Evolutionary conservation across 768 basidiomycete genomes (phyloP), one percentile per base, ranked within the genome.

Genomic region (Leccinum ochraceum): DNA sequence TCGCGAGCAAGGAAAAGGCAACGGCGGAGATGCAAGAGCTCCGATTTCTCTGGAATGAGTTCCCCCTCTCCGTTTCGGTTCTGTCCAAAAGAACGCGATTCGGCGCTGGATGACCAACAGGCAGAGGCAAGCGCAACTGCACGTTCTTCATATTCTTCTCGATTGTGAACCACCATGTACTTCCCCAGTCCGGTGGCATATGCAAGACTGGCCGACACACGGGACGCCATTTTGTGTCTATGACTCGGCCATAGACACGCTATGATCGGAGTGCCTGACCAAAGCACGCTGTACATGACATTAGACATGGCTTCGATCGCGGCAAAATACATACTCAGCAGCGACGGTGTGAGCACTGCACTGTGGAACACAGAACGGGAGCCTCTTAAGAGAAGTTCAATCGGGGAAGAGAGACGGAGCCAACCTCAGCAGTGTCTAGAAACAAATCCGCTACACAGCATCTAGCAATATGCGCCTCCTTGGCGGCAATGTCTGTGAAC

Each of bases 291-390:
- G 65, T 48, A 2, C 42, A 30, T 13, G 11, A 16, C 6, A n/a
- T 70, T 22, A 70, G 61, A 53, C 17, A 50, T 9, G 49, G 4
- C 0, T 3, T 36, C 7, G 3, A 6, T 54, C 37, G 16, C n/a
- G 4, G 17, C 3, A 51, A 26, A 14, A 55, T 20, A 69, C 80
- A 56, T 56, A 81, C 80, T 83, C 82, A 13, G 79, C 77, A 13
- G 81, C 79, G 42, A 81, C 77, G 4, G 82, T 83, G 57, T 83
- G 82, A 17, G 82, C 82, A 59, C 80, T 83, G 66, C 82, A 82
- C 81, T 82, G 11, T 63, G 54, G 11, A 24, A 46, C 42, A 24
- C 24, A 10, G 2, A 14, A 1, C 34, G n/a, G 8, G 6, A 49
- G 16, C 22, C 6, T 11, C n/a, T 42, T 70, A 5, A 61, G 52